Base-by-base conservation (phyloP, 2,329 filamentous ascomycete species). In the Ascocoryne sarcoides region DNA sequence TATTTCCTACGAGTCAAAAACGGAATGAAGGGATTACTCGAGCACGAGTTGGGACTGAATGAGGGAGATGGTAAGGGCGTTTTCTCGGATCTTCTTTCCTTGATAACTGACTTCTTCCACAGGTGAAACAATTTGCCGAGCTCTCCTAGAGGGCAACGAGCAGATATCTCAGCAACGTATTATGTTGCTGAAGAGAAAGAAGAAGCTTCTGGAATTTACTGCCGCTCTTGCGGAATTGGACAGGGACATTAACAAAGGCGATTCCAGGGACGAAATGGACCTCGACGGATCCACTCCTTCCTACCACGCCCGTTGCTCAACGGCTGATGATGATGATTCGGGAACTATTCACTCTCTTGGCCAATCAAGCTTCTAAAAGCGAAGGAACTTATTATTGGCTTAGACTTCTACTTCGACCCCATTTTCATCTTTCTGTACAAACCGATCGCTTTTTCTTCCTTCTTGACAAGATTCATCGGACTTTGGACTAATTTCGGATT, bases 1-100 rank as follows among this genome's bases (percentile, higher is more conserved):
- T 36, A 35, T n/a, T 44, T 44, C 26, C 21, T 14, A 3, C 30
- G 19, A 2, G 38, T 47, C 10, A 19, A 31, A 9, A 30, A 39
- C 2, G 14, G 31, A 5, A 39, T 47, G n/a, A n/a, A 14, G 7
- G 30, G 20, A 10, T 28, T 34, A 10, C 35, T 43, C 1, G 45
- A 47, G 16, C 9, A 34, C 3, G 20, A 36, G n/a, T 33, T 47
- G 7, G 39, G 34, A 17, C 31, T 40, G 5, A 20, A 19, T 20
- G 18, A 19, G n/a, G n/a, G n/a, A 9, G 1, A 9, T 5, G 14
- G 19, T 5, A 35, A 40, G 21, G 37, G 37, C 34, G 34, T n/a
- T 19, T 29, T n/a, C 23, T 32, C 12, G 17, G 2, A n/a, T n/a
- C n/a, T n/a, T n/a, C n/a, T 17, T 16, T 14, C 19, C 12, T 3